These are phyloP conservation scores for Lasiodiplodia sp. DNA, from an alignment of 2,329 filamentous ascomycete species.

Conservation along the genomic window DNA sequence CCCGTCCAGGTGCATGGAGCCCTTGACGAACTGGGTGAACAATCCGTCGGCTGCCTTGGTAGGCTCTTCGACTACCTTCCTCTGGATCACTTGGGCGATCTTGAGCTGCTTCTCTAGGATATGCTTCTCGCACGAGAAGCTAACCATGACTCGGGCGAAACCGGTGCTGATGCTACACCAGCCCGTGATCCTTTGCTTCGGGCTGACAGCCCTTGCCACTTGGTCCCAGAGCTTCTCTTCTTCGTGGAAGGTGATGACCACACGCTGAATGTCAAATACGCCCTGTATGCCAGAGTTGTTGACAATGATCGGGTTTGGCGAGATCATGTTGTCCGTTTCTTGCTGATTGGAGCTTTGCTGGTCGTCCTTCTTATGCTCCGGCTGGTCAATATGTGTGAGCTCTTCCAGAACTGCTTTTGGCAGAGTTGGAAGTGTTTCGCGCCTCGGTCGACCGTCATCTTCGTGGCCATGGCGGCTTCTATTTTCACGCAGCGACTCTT, in stretches of 20 bases:
- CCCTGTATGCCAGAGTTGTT: constrained; percentile 3
- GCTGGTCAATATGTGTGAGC: neutral
- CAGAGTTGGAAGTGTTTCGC: neutral
- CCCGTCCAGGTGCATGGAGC: neutral
- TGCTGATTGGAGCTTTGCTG: neutral
- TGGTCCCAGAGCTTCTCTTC: neutral
- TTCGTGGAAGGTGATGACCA: constrained; percentile 2
- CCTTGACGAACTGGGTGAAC: neutral
- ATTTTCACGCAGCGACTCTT: neutral
- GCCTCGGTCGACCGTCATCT: neutral
- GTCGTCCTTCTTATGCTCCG: neutral
- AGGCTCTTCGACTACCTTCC: neutral
- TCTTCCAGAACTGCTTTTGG: neutral
- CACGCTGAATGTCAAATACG: neutral
- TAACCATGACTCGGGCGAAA: neutral
- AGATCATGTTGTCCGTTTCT: neutral
- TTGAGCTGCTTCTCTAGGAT: neutral
- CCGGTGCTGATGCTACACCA: constrained; percentile 11
- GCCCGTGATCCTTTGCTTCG: neutral
- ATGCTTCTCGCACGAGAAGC: constrained; percentile 1
- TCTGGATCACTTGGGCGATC: neutral
- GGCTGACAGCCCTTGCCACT: neutral
- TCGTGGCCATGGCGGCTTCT: too few species aligned
- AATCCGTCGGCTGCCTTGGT: neutral
- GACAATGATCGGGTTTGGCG: neutral